phyloP scores from a whole-genome alignment of 2,329 filamentous ascomycete genomes.

The Beauveria asiatica region DNA sequence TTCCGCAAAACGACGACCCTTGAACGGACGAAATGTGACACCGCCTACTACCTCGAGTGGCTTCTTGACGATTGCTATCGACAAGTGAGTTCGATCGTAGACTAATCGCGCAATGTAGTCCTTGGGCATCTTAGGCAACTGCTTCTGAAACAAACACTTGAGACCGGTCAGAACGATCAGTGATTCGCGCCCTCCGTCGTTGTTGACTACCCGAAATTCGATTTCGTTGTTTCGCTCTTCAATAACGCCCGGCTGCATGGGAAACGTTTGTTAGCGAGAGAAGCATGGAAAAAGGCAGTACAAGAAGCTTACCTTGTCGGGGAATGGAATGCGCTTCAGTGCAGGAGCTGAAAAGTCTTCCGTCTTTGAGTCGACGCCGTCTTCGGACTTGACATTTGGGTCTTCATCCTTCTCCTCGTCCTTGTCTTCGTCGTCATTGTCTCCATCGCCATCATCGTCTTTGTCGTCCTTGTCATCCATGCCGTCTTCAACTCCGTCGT shows the following conservation, averaged over 20 bases:
- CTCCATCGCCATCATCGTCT: background rate
- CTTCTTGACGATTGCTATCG: slow-evolving; percentile 95
- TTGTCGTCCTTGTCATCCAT: slow-evolving; percentile 1
- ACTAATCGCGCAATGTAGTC: slow-evolving; percentile 97
- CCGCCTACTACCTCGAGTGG: slow-evolving; percentile 92
- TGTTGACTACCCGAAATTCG: slow-evolving; percentile 96
- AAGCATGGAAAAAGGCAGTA: background rate
- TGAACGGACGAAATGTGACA: slow-evolving; percentile 94
- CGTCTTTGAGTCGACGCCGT: slow-evolving; percentile 11
- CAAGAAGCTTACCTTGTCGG: slow-evolving; percentile 60
- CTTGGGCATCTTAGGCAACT: slow-evolving; percentile 98
- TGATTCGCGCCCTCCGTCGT: slow-evolving; percentile 79
- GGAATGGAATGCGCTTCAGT: slow-evolving; percentile 69
- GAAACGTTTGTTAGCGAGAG: slow-evolving; percentile 9
- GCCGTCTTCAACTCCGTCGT: slow-evolving; percentile 1
- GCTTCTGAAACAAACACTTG: slow-evolving; percentile 97
- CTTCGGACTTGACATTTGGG: background rate
- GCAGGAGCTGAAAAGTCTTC: slow-evolving; percentile 35
- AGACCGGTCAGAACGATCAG: slow-evolving; percentile 91
- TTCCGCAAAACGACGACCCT: slow-evolving; percentile 85
- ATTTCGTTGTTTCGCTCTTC: slow-evolving; percentile 93
- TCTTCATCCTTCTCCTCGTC: slow-evolving; percentile 1
- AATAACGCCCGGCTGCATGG: slow-evolving; percentile 65
- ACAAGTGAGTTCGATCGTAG: slow-evolving; percentile 92
- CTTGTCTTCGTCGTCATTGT: background rate